Conservation (phyloP, 2,329 filamentous ascomycete genomes). For the Knoxdaviesia capensis region DNA sequence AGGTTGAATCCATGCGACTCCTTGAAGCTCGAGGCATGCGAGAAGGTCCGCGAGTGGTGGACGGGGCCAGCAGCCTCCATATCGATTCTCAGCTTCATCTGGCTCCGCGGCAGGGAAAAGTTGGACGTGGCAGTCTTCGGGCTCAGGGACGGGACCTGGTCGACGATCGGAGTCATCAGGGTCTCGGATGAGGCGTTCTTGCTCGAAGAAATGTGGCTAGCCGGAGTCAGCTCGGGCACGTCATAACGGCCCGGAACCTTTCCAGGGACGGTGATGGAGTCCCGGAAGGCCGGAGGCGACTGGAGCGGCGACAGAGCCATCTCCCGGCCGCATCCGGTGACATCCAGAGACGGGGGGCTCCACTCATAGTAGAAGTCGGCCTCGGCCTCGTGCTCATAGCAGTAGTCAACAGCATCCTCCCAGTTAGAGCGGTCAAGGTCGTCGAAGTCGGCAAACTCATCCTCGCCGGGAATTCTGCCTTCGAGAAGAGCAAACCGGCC, state of each 20-base stretch:
- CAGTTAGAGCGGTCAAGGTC: slow-evolving; percentile 26
- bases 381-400: slow-evolving; percentile 48
- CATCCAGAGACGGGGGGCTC: slow-evolving; percentile 35
- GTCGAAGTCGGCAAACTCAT: slow-evolving; percentile 10
- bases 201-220: slow-evolving; percentile 5
- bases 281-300: not conserved
- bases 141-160: slow-evolving; percentile 22
- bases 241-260: slow-evolving; percentile 1
- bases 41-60: slow-evolving; percentile 19
- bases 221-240: slow-evolving; percentile 11
- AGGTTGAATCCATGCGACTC: slow-evolving; percentile 38
- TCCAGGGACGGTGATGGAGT: slow-evolving; percentile 1
- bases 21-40: slow-evolving; percentile 32
- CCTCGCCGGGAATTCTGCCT: slow-evolving; percentile 6
- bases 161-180: no score
- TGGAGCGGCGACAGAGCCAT: slow-evolving; percentile 4
- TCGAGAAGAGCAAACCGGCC: slow-evolving; percentile 21
- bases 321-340: slow-evolving; percentile 7
- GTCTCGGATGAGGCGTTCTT: slow-evolving; percentile 12
- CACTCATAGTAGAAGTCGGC: slow-evolving; percentile 47
- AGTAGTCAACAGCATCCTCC: slow-evolving; percentile 53
- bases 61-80: slow-evolving; percentile 8
- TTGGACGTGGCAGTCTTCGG: slow-evolving; percentile 26
- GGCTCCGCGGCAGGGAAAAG: slow-evolving; percentile 27
- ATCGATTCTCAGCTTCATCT: slow-evolving; percentile 11